Conservation (phyloP, 306 rosid species). For the Aeschynomene evenia region DNA sequence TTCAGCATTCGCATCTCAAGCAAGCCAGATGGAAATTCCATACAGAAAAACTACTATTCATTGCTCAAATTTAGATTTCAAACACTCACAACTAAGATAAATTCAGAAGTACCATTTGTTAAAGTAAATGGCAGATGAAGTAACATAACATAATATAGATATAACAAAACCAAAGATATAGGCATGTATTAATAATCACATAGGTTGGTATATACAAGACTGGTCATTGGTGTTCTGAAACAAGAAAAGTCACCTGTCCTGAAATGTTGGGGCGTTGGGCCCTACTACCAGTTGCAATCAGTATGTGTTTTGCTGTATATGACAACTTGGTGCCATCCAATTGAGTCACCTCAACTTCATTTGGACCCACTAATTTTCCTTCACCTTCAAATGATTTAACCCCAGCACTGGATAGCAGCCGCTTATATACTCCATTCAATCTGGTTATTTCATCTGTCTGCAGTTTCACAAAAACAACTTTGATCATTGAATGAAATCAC, state of each 20-base stretch:
- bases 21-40: not conserved
- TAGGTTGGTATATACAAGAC: not conserved
- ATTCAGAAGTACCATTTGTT: not conserved
- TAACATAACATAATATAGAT: constrained; percentile 13
- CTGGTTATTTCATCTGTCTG: constrained; percentile 90
- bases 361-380: constrained; percentile 81
- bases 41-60: not conserved
- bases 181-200: not conserved
- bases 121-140: not conserved
- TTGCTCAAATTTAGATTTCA: not conserved
- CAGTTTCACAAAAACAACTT: constrained; percentile 23
- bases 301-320: constrained; percentile 81
- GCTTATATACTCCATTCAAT: constrained; percentile 91
- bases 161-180: not conserved
- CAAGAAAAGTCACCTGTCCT: constrained; percentile 64
- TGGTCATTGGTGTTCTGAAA: constrained; percentile 8
- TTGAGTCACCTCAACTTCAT: constrained; percentile 96
- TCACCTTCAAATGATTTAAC: constrained; percentile 89
- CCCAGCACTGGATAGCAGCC: constrained; percentile 77
- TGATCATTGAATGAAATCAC: not conserved
- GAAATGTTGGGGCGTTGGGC: constrained; percentile 79
- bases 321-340: constrained; percentile 93
- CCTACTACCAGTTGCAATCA: constrained; percentile 94
- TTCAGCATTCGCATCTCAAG: no score
- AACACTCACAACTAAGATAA: not conserved